Base-by-base conservation (phyloP, 148 eudicot species). In the Heliamphora exappendiculata region DNA sequence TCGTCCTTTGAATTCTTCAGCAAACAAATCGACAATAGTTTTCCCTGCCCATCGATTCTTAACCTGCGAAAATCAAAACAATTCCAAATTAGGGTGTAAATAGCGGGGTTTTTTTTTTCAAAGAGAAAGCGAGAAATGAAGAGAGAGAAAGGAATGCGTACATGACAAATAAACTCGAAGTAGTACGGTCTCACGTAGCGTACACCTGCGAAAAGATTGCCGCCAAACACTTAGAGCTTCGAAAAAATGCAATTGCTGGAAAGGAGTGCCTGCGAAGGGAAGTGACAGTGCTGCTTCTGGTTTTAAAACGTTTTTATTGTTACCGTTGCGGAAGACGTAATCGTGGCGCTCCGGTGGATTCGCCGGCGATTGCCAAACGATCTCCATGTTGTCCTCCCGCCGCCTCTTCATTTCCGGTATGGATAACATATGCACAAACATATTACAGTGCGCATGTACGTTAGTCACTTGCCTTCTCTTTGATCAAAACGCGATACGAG, bases 111-210 rank as follows among this genome's bases (percentile, higher is more conserved):
- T n/a, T n/a, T n/a, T n/a, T n/a, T n/a, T 31, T 22, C 10, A 12
- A 50, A 22, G n/a, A 37, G 47, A 39, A 1, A 68, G 19, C 7
- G 0, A 31, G 14, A 31, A 33, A 60, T 22, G 37, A 6, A 24
- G 4, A 1, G 10, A 2, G 19, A 8, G 3, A 20, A 14, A 26
- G 20, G 42, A 57, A 29, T 55, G 87, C 91, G 74, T 74, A 95
- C 99, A 78, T 95, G 97, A 75, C 91, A 86, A 63, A 95, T 91
- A 89, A 95, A 95, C 89, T 95, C 97, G 84, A 92, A 95, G 82
- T 92, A 86, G 85, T 95, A 95, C 11, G 99, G 99, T 67, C 68
- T 87, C n/a, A 95, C 99, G 72, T 88, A 90, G 63, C 99, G 91
- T 74, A 88, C 84, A 36, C 99, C 99, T 93, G 88, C 78, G 24